Percentiles rank a stretch among this genome's conserved stretches.
These are phyloP conservation scores for Paraconiothyrium sp. DNA, from an alignment of 2,329 filamentous ascomycete species.

Conservation along the genomic window DNA sequence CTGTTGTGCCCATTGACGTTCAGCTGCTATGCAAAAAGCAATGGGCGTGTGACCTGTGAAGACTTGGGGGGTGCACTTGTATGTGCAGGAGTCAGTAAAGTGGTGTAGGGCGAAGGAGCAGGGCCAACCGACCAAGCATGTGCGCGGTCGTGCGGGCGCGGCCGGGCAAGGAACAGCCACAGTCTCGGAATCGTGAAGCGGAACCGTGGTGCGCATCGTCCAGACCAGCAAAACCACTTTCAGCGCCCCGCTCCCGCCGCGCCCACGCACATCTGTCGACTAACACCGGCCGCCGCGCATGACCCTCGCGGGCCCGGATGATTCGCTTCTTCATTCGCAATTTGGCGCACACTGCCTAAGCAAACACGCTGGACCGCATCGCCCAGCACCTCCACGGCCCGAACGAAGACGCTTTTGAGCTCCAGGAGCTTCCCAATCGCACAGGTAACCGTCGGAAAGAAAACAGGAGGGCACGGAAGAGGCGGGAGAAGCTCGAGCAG, in stretches of 20 bases:
- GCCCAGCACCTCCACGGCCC: conserved; percentile 29
- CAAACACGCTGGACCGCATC: conserved; percentile 39
- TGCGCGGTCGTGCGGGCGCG: conserved; percentile 1
- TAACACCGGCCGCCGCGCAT: conserved; percentile 3
- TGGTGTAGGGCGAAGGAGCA: neutral
- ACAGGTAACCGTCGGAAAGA: conserved; percentile 23
- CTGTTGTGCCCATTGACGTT: neutral
- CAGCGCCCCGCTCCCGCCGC: neutral
- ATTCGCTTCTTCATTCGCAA: neutral
- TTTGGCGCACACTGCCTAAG: conserved; percentile 15
- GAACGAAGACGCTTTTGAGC: conserved; percentile 41
- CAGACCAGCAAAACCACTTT: conserved; percentile 4
- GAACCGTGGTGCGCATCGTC: neutral
- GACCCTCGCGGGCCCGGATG: conserved; percentile 9
- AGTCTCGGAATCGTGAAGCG: neutral
- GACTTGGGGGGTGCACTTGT: neutral
- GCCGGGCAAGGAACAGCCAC: neutral
- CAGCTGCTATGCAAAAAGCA: neutral
- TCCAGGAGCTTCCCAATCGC: conserved; percentile 35
- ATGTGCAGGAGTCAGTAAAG: neutral
- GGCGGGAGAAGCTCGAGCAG: conserved; percentile 71
- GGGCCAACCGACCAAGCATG: conserved; percentile 18
- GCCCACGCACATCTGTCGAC: neutral
- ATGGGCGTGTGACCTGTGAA: neutral
- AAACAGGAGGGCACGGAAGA: conserved; percentile 54